A percentile compares a stretch with the other conserved stretches of the same genome.
These are phyloP conservation scores for Macadamia integrifolia DNA, from an alignment of 164 flowering plant species.

Conservation along the genomic window DNA sequence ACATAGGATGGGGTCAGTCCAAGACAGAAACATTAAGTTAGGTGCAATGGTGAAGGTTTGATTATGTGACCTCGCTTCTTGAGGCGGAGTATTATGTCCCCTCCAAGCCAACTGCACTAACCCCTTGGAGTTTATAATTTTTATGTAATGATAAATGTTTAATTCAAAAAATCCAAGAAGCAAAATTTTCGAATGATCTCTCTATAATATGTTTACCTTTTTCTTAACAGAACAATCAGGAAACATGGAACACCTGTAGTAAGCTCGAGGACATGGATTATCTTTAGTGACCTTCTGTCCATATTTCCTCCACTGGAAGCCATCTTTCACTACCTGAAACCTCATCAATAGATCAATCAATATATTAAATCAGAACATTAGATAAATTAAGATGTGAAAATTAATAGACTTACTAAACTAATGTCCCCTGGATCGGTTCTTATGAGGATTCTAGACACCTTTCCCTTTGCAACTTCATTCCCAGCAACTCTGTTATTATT, in stretches of 20 bases:
- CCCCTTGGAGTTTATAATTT: no score
- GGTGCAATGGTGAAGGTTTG: no score
- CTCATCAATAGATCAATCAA: neutral
- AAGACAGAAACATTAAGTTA: no score
- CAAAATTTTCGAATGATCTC: no score
- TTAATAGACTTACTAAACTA: conserved; percentile 23
- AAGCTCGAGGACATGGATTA: conserved; percentile 59
- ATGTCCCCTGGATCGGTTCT: conserved; percentile 21
- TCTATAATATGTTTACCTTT: conserved; percentile 30
- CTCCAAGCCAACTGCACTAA: no score
- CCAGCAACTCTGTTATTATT: conserved; percentile 8
- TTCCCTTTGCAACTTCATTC: conserved; percentile 6
- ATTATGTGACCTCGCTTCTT: no score
- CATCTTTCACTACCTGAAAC: conserved; percentile 50
- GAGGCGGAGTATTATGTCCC: no score
- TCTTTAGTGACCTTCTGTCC: conserved; percentile 62
- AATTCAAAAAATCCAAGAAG: no score
- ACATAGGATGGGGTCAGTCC: no score
- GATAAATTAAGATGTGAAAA: neutral
- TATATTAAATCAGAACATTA: neutral
- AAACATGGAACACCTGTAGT: conserved; percentile 48
- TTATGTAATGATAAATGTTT: no score
- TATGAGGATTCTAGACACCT: conserved; percentile 20
- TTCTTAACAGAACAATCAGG: conserved; percentile 55
- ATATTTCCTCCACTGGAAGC: conserved; percentile 66